Conservation (phyloP, 208 protist species). For the Herpetomonas tarakana region DNA sequence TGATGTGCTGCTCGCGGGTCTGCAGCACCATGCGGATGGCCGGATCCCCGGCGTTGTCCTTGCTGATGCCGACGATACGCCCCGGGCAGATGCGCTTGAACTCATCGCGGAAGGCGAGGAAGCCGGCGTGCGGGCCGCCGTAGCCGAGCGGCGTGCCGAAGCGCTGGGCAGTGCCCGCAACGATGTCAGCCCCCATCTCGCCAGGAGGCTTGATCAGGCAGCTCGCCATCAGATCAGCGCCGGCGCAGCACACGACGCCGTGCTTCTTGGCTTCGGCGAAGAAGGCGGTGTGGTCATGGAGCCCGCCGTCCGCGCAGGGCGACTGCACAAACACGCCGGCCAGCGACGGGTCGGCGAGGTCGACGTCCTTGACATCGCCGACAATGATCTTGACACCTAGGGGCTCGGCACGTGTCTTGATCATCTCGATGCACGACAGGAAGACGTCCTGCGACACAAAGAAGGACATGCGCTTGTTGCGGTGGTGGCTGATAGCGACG, state of each 20-base stretch:
- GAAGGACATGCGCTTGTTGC: slow-evolving; percentile 52
- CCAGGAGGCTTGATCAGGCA: slow-evolving; percentile 91
- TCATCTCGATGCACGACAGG: slow-evolving; percentile 61
- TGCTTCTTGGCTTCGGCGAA: slow-evolving; percentile 55
- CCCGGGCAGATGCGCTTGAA: slow-evolving; percentile 93
- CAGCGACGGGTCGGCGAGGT: slow-evolving; percentile 57
- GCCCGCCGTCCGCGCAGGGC: slow-evolving; percentile 82
- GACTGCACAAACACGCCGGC: slow-evolving; percentile 95
- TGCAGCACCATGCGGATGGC: slow-evolving; percentile 97
- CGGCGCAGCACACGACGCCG: slow-evolving; percentile 72
- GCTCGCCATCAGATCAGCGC: slow-evolving; percentile 93
- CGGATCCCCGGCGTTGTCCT: slow-evolving; percentile 86
- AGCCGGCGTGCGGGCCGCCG: slow-evolving; percentile 98
- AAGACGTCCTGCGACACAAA: slow-evolving; percentile 68
- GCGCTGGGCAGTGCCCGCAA: slow-evolving; percentile 92
- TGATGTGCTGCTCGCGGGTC: slow-evolving; percentile 99
- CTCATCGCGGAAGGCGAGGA: slow-evolving; percentile 90
- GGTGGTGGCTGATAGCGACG: slow-evolving; percentile 50
- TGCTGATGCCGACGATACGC: slow-evolving; percentile 95
- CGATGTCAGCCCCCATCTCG: slow-evolving; percentile 95
- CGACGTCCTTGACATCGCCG: slow-evolving; percentile 55
- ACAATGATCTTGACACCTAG: slow-evolving; percentile 90
- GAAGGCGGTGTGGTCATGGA: slow-evolving; percentile 84
- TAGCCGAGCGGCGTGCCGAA: slow-evolving; percentile 96
- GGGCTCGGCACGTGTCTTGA: slow-evolving; percentile 65